Base-by-base conservation (phyloP, 805 yeast genomes). In the Candida sphagnicola region DNA sequence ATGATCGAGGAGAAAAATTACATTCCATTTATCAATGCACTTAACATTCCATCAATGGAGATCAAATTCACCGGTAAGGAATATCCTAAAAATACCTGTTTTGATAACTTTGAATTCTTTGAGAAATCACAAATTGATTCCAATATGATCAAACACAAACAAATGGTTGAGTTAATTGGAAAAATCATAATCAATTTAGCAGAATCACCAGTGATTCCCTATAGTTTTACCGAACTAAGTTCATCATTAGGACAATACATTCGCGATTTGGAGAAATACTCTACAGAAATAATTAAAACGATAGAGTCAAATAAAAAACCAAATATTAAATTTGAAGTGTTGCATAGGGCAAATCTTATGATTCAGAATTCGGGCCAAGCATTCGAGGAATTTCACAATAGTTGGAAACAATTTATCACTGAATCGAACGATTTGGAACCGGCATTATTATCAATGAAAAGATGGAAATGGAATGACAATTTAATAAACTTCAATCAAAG, bases 381-480 rank as follows among this genome's bases (percentile, higher is more conserved):
- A 55, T 75, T 78, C 52, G 70, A 67, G 11, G 63, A 70, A 2
- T 84, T 89, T 80, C 55, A 60, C 3, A 60, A 62, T 16, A 77
- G 81, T 5, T 90, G 96, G 96, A 56, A 60, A 16, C 74, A 74
- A 13, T 67, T 49, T 37, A 47, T 69, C 5, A 31, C 37, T 13
- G 53, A 55, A 5, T 45, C 63, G 1, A 54, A 73, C 4, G 90
- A 84, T 2, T 51, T 78, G 3, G 95, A 90, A 54, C 89, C 95
- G 1, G 77, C 88, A 1, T 55, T 83, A 40, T 62, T 86, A 28
- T 74, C 90, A 0, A 78, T 81, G 33, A 80, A 77, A 45, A 70
- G 98, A 50, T 77, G 86, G 82, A 78, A 77, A 40, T 85, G 93
- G 86, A 90, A 90, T 58, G 72, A 78, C n/a, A 77, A 78, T 43